These are phyloP conservation scores for Talaromyces verruculosus DNA, from an alignment of 2,329 filamentous ascomycete genomes.

Conservation along the genomic window DNA sequence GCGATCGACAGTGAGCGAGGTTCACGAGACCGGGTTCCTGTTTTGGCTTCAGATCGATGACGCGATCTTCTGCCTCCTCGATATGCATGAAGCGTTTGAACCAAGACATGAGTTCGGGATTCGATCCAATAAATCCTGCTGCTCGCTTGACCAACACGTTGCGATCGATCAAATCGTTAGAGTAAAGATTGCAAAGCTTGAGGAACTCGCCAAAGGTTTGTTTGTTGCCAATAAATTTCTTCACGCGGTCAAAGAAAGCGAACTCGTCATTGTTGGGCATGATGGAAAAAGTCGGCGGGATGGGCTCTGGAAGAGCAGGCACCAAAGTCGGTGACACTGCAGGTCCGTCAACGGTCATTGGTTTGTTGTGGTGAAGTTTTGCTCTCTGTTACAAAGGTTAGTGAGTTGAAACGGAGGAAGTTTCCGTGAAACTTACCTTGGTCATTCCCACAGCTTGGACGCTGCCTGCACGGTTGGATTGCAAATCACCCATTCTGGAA, in stretches of 20 bases:
- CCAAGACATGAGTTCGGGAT: constrained; percentile 82
- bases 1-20: constrained; percentile 89
- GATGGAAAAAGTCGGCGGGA: constrained; percentile 71
- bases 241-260: constrained; percentile 91
- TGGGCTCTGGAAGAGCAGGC: constrained; percentile 81
- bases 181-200: constrained; percentile 94
- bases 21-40: constrained; percentile 78
- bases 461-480: constrained; percentile 36
- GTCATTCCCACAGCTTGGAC: constrained; percentile 46
- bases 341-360: constrained; percentile 56
- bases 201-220: constrained; percentile 92
- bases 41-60: constrained; percentile 75
- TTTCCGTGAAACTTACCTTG: constrained; percentile 48
- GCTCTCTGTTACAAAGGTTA: constrained; percentile 59
- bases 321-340: constrained; percentile 82
- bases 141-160: constrained; percentile 80
- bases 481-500: constrained; percentile 35
- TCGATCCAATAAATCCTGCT: constrained; percentile 80
- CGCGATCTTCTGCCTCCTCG: constrained; percentile 68
- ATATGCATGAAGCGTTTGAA: constrained; percentile 83
- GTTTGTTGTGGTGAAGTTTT: constrained; percentile 71
- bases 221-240: constrained; percentile 93
- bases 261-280: constrained; percentile 83
- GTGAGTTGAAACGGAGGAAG: constrained; percentile 22
- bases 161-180: constrained; percentile 85